phyloP scores from a whole-genome alignment of 495 filamentous ascomycete species.

The Sabuloglossum arenarium region DNA sequence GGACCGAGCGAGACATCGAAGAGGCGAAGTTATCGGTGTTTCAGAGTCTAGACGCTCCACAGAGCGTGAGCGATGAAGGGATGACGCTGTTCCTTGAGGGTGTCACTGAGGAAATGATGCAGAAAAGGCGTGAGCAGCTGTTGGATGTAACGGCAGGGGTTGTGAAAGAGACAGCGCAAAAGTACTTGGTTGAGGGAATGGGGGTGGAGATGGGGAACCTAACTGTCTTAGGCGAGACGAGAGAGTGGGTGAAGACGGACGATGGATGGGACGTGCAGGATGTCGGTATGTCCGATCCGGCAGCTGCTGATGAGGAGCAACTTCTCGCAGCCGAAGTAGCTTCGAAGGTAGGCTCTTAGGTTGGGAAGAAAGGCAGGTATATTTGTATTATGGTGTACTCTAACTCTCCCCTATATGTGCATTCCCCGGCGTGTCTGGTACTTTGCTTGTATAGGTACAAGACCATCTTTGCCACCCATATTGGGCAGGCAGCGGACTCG shows the following conservation, averaged over 20 bases:
- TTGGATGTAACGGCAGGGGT: slow-evolving; percentile 71
- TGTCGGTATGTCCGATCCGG: slow-evolving; percentile 18
- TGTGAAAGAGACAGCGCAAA: slow-evolving; percentile 60
- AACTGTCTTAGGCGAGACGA: slow-evolving; percentile 69
- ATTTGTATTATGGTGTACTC: background rate
- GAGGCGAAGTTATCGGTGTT: slow-evolving; percentile 93
- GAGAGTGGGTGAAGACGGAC: slow-evolving; percentile 39
- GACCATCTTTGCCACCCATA: no score
- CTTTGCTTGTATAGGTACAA: background rate
- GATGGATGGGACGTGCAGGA: slow-evolving; percentile 27
- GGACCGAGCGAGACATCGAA: slow-evolving; percentile 75
- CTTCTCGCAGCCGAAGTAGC: background rate
- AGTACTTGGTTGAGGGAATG: slow-evolving; percentile 56
- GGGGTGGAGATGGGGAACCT: slow-evolving; percentile 33
- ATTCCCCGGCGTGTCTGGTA: background rate
- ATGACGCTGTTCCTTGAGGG: slow-evolving; percentile 68
- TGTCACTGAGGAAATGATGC: slow-evolving; percentile 75
- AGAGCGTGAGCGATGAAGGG: slow-evolving; percentile 73
- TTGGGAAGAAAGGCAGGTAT: background rate
- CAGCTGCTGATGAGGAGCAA: slow-evolving; percentile 4
- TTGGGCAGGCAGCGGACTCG: no score
- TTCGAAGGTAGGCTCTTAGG: background rate
- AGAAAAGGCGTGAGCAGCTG: slow-evolving; percentile 63
- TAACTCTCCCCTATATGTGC: background rate
- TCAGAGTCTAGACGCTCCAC: slow-evolving; percentile 83